Percentiles rank a stretch among this genome's conserved stretches.
These are phyloP conservation scores for Arthrobotrys musiformis DNA, from an alignment of 2,329 filamentous ascomycete species.

Conservation along the genomic window DNA sequence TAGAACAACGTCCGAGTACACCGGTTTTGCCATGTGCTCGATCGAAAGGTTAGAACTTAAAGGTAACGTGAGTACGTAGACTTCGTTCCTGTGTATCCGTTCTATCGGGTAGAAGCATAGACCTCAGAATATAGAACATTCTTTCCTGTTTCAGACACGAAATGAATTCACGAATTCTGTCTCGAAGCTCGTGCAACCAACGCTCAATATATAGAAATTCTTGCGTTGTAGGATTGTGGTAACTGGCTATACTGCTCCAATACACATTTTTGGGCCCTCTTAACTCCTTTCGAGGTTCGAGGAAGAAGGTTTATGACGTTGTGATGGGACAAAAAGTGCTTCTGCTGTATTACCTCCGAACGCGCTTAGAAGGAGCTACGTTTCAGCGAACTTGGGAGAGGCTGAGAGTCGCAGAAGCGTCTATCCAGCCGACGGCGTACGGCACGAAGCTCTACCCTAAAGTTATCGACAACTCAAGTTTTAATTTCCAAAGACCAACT, in stretches of 20 bases:
- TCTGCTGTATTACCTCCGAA: neutral
- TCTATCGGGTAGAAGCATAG: neutral
- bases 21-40: conserved; percentile 5
- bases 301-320: neutral
- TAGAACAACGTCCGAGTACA: neutral
- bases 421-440: neutral
- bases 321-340: neutral
- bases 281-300: neutral
- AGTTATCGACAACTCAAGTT: neutral
- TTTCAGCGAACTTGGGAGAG: neutral
- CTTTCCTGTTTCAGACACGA: neutral
- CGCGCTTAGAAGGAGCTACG: neutral
- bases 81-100: neutral
- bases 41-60: too few species aligned
- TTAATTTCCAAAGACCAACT: neutral
- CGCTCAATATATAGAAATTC: conserved; percentile 18
- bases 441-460: neutral
- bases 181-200: neutral
- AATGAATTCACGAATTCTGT: too few species aligned
- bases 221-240: conserved; percentile 8
- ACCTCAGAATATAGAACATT: conserved; percentile 5
- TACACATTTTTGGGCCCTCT: neutral
- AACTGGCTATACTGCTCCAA: too few species aligned
- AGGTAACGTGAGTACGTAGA: neutral
- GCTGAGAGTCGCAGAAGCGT: neutral